These are phyloP conservation scores for Marasmius sp. DNA, from an alignment of 1,284 basidiomycete genomes.

Conservation along the genomic window DNA sequence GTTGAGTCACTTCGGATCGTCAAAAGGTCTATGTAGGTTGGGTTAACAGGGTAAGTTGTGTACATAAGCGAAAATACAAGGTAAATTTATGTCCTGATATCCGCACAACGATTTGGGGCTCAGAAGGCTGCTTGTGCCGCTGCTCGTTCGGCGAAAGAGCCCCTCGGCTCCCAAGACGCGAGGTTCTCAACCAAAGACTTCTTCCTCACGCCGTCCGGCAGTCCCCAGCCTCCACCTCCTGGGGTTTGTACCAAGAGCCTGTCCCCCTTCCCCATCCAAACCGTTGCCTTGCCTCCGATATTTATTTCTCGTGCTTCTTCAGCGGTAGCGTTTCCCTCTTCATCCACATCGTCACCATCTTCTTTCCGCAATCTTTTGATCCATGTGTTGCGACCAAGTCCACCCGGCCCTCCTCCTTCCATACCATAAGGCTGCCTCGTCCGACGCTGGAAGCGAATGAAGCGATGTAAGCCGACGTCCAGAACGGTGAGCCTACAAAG, in stretches of 20 bases:
- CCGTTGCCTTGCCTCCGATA: conserved; percentile 89
- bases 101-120: conserved; percentile 1
- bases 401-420: conserved; percentile 80
- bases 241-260: conserved; percentile 84
- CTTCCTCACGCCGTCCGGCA: conserved; percentile 33
- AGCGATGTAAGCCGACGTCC: background rate
- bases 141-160: conserved; percentile 71
- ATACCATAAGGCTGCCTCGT: conserved; percentile 90
- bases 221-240: conserved; percentile 91
- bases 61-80: background rate
- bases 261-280: conserved; percentile 87
- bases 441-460: conserved; percentile 57
- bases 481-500: background rate
- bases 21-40: too few relatives aligned
- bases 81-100: background rate
- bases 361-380: conserved; percentile 71
- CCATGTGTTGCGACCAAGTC: conserved; percentile 87
- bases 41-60: background rate
- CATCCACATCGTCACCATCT: conserved; percentile 61
- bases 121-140: conserved; percentile 68
- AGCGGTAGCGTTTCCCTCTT: conserved; percentile 24
- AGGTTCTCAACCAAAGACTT: conserved; percentile 34
- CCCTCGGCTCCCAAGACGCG: conserved; percentile 68
- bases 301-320: conserved; percentile 68
- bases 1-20: too few relatives aligned